Base-by-base conservation (phyloP, 345 rosid genomes). In the Brassica rapa region DNA sequence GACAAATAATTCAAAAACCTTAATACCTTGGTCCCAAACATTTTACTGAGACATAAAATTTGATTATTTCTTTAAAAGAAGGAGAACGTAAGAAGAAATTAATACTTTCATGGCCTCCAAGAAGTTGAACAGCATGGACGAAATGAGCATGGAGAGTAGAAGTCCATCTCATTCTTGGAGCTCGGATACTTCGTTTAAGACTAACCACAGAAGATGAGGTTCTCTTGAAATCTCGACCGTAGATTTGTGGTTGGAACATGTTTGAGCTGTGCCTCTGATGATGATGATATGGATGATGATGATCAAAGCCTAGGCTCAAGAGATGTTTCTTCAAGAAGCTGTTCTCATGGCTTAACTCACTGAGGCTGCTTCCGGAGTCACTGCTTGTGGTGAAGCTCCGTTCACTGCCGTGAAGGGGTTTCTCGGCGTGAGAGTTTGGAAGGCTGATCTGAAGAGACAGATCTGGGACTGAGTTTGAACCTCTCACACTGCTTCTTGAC, bases 141-240 rank as follows among this genome's bases (percentile, higher is more conserved):
- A 94, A 94, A 73, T 89, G 98, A 33, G 98, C 89, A 74, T 94
- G 98, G 6, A 94, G 97, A 68, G 98, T 88, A 3, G 97, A 82
- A 43, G 98, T 94, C 98, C 98, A 94, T 85, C 98, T 83, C 98
- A 94, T 94, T 86, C 98, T 89, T 9, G 98, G 98, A 80, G 97
- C 98, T 85, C 98, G 85, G 9, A 86, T 61, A 82, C 87, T 91
- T 85, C 97, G 87, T 80, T 84, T 91, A 16, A 79, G 80, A 29
- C 77, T 81, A 6, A 60, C 63, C 80, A 67, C 68, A 81, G 89
- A 85, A 51, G 82, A 37, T 15, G 81, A 78, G 32, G 83, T 91
- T 81, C 91, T 87, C 87, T 94, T 92, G 91, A 94, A 93, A 62
- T 87, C 93, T 4, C 88, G 83, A 64, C 90, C 88, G n/a, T 86